These are phyloP conservation scores for Chaetoscypha palmicola DNA, from an alignment of 2,329 filamentous ascomycete genomes.

Conservation along the genomic window DNA sequence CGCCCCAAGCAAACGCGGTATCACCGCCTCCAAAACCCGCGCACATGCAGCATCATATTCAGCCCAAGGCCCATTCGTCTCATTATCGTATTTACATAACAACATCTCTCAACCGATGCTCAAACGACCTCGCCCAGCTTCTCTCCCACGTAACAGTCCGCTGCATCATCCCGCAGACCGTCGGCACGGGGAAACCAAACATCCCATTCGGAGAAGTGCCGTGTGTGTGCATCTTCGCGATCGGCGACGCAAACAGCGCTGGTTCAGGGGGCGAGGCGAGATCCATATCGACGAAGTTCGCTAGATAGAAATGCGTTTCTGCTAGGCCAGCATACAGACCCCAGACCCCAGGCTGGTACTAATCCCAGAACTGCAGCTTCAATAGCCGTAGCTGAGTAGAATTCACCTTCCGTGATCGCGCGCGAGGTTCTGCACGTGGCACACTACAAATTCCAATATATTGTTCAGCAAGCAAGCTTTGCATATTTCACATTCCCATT, in stretches of 20 bases:
- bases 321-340: no score
- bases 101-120: slow-evolving; percentile 12
- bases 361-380: slow-evolving; percentile 1
- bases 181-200: slow-evolving; percentile 26
- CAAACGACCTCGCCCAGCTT: slow-evolving; percentile 34
- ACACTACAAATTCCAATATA: slow-evolving; percentile 19
- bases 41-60: slow-evolving; percentile 2
- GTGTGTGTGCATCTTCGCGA: slow-evolving; percentile 24
- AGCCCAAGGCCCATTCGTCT: slow-evolving; percentile 8
- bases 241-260: slow-evolving; percentile 12
- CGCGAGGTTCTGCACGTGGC: slow-evolving; percentile 3
- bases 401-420: slow-evolving; percentile 11
- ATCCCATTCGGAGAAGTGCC: slow-evolving; percentile 22
- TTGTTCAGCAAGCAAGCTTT: background rate
- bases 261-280: slow-evolving; percentile 19
- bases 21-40: slow-evolving; percentile 11
- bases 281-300: slow-evolving; percentile 23
- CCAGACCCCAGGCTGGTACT: no score
- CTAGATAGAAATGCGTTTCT: slow-evolving; percentile 25
- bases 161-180: slow-evolving; percentile 20
- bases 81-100: slow-evolving; percentile 1
- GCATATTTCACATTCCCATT: background rate
- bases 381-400: slow-evolving; percentile 7
- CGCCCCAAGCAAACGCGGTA: slow-evolving; percentile 11
- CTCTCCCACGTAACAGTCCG: slow-evolving; percentile 27